Evolutionary conservation across 306 rosid genomes (phyloP).

Genomic region (Ammopiptanthus mongolicus): DNA sequence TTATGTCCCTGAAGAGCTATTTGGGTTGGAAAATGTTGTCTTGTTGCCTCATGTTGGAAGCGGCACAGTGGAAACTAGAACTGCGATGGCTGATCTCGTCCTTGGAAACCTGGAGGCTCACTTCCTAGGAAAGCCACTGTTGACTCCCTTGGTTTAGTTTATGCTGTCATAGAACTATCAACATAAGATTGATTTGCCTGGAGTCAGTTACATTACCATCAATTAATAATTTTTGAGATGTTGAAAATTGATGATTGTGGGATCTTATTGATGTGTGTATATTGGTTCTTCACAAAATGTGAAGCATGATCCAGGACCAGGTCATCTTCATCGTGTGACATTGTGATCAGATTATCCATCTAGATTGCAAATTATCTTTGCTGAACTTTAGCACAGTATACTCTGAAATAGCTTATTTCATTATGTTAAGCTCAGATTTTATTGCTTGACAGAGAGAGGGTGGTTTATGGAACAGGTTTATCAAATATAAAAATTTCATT

Average conservation of each 20-base stretch:
- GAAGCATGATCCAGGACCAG: background rate
- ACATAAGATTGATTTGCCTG: background rate
- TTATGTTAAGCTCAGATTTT: background rate
- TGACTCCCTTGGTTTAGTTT: constrained; percentile 54
- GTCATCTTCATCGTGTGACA: background rate
- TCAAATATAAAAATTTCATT: too few species aligned
- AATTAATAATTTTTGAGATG: background rate
- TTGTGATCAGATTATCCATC: background rate
- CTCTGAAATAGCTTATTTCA: background rate
- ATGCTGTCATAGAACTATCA: background rate
- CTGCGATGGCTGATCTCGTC: constrained; percentile 71
- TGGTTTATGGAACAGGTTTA: background rate
- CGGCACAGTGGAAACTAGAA: constrained; percentile 62
- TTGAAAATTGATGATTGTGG: background rate
- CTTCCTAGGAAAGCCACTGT: constrained; percentile 64
- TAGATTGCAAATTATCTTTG: background rate
- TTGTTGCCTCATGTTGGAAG: constrained; percentile 77
- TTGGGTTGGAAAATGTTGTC: constrained; percentile 72
- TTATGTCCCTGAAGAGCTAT: constrained; percentile 60
- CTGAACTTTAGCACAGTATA: background rate
- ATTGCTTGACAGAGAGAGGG: background rate
- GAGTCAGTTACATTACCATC: background rate
- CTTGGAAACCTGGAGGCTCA: constrained; percentile 72
- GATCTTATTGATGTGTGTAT: background rate
- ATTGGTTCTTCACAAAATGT: background rate